Evolutionary conservation across 2,329 filamentous ascomycete genomes (phyloP), one percentile per base, ranked within the genome.

Genomic region (Penicillium psychrosexuale): DNA sequence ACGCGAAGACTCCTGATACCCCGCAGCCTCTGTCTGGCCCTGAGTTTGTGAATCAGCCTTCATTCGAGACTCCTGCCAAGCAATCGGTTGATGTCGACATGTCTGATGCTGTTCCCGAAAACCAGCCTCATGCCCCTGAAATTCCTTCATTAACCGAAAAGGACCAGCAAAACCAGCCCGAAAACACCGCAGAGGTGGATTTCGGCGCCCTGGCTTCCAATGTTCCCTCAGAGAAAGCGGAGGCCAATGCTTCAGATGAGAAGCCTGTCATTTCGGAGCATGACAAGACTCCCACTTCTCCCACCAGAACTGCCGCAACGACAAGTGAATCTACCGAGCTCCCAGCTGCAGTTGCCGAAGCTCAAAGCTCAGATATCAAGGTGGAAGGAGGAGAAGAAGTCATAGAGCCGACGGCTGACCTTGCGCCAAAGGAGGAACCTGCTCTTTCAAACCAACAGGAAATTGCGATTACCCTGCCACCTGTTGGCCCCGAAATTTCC

Each of bases 1-100:
- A 75, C 37, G 74, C 76, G n/a, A 77, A 77, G 47, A 77, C 77
- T 7, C 75, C 78, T 34, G 70, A 71, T 59, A 64, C 69, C 48
- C 63, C 66, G 59, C 50, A 72, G 64, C 57, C 68, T 61, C 55
- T 73, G 61, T 63, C 62, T 37, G 61, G 57, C 38, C 46, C 63
- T 44, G 62, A 65, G 36, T 57, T 59, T 17, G 57, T 56, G 15
- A 55, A 61, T 37, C 61, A 60, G 38, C 36, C 57, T 28, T 42
- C 58, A 39, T 48, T 53, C 38, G 55, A 59, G 8, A 54, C 61
- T 40, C 48, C 47, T 5, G 51, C 37, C 12, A 62, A 64, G 38
- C 58, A 55, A 36, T 43, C 54, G 19, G 60, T 58, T 15, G 62
- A 66, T 55, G 31, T 64, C 22, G 56, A 64, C 15, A 65, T 62